A percentile compares a stretch with the other conserved stretches of the same genome.
Evolutionary conservation across 2,329 filamentous ascomycete species (phyloP).

Genomic region (Nigrospora oryzae): DNA sequence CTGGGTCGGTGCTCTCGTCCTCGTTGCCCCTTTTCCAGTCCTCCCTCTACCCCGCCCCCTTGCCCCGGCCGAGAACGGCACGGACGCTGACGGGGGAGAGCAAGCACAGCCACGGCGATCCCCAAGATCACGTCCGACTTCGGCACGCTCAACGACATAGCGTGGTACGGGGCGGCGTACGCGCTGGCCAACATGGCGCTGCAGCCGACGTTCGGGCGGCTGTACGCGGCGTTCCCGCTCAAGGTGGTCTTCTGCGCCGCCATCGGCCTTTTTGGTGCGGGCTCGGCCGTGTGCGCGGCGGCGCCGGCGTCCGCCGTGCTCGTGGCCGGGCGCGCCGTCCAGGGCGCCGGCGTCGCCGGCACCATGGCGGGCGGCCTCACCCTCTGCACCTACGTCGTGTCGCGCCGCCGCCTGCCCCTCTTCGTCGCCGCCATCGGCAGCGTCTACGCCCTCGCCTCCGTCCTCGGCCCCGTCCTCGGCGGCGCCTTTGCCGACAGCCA

Average conservation of each 20-base stretch:
- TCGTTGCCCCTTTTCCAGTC: no score
- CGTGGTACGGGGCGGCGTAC: conserved; percentile 19
- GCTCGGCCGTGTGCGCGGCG: conserved; percentile 24
- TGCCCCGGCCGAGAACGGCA: no score
- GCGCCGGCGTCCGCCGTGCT: conserved; percentile 24
- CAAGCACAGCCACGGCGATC: conserved; percentile 7
- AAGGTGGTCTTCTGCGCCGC: conserved; percentile 19
- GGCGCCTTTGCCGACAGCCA: conserved; percentile 7
- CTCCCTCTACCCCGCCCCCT: no score
- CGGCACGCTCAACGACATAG: conserved; percentile 15
- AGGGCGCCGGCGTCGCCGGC: conserved; percentile 20
- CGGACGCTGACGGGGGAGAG: no score
- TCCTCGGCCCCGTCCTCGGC: conserved; percentile 9
- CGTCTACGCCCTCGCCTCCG: conserved; percentile 9
- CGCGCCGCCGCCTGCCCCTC: conserved; percentile 5
- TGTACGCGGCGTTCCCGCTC: conserved; percentile 20
- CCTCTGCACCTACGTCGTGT: conserved; percentile 8
- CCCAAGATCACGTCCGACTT: conserved; percentile 18
- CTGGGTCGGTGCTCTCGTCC: no score
- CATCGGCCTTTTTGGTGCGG: conserved; percentile 20
- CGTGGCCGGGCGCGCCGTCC: conserved; percentile 26
- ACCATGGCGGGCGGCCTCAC: conserved; percentile 10
- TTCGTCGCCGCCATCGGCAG: conserved; percentile 9
- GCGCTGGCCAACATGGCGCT: conserved; percentile 12
- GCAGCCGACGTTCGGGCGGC: conserved; percentile 17